Evolutionary conservation across 495 filamentous ascomycete genomes (phyloP).

Genomic region (Trichoderma gamsii): DNA sequence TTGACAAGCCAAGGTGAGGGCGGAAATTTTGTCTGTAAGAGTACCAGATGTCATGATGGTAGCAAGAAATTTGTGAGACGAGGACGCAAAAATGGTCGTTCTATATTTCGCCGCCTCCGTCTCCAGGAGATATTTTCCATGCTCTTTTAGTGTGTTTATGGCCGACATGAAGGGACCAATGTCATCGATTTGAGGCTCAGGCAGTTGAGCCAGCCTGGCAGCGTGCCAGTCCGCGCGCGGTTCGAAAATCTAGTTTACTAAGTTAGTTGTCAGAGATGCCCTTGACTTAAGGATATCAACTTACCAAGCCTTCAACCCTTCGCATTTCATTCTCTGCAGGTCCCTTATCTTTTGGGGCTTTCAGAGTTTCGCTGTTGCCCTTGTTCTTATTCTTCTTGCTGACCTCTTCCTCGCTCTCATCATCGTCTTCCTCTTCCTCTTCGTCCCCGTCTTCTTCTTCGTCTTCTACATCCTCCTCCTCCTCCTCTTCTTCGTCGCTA

Average conservation of each 20-base stretch:
- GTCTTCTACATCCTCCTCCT: slow-evolving; percentile 21
- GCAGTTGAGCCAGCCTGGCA: slow-evolving; percentile 53
- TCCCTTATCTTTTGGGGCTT: slow-evolving; percentile 18
- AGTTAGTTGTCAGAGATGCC: slow-evolving; percentile 21
- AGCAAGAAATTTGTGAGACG: slow-evolving; percentile 86
- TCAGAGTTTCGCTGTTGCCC: slow-evolving; percentile 23
- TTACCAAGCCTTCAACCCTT: slow-evolving; percentile 10
- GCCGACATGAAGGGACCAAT: slow-evolving; percentile 48
- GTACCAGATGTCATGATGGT: slow-evolving; percentile 97
- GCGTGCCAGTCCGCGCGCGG: slow-evolving; percentile 85
- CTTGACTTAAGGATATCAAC: neutral
- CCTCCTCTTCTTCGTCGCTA: slow-evolving; percentile 27
- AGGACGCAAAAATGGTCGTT: slow-evolving; percentile 50
- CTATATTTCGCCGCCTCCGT: slow-evolving; percentile 62
- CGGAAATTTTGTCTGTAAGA: slow-evolving; percentile 92
- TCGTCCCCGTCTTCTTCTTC: slow-evolving; percentile 27
- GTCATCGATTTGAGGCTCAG: slow-evolving; percentile 38
- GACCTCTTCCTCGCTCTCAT: slow-evolving; percentile 18
- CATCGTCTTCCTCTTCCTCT: slow-evolving; percentile 23
- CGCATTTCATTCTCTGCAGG: slow-evolving; percentile 14
- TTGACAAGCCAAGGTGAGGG: slow-evolving; percentile 85
- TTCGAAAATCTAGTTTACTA: slow-evolving; percentile 52
- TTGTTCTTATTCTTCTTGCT: slow-evolving; percentile 10
- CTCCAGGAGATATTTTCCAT: slow-evolving; percentile 69
- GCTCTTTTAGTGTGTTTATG: slow-evolving; percentile 64